Base-by-base conservation (phyloP, 2,329 filamentous ascomycete species). In the Aspergillus persii region DNA sequence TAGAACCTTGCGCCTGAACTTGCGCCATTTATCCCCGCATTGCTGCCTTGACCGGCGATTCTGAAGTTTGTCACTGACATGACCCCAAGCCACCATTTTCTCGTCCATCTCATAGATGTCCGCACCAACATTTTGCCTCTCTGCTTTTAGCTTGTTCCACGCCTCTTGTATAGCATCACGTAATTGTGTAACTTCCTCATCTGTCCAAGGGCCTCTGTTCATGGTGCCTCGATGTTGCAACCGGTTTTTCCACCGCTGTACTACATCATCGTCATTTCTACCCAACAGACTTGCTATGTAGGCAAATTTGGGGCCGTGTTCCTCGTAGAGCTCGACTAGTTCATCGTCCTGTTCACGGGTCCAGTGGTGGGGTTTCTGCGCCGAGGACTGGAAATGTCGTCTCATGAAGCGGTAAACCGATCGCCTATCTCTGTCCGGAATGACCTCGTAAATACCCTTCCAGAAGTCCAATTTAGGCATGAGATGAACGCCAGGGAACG, bases 361-460 rank as follows among this genome's bases (percentile, higher is more conserved):
- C 77, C 77, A 80, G 8, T 74, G 64, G 39, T 73, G 71, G 2
- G 72, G 70, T 41, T 74, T 76, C 55, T 76, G 73, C 1, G 63
- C 58, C 6, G 73, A 72, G 8, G 69, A 69, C 56, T 76, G 75
- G 61, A 79, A 79, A 63, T 78, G 76, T 11, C 76, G 72, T 12
- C 75, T 71, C 70, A 77, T 76, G 63, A 79, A 80, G 8, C 77
- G 70, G 50, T 73, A 70, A 47, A 78, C 68, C 12, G 77, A 78
- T 53, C 74, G 66, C 27, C 64, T 66, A 55, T 77, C 73, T 30
- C 77, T 68, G 46, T 67, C 53, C 3, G 77, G 77, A 8, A 78
- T 61, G 3, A 73, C 63, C 26, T 60, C 63, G 59, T 75, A 74
- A 53, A 77, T 71, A 4, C 63, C 56, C 15, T 69, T 60, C 70